Evolutionary conservation across 1,284 basidiomycete genomes (phyloP).

Genomic region (Rhodotorula sp.): DNA sequence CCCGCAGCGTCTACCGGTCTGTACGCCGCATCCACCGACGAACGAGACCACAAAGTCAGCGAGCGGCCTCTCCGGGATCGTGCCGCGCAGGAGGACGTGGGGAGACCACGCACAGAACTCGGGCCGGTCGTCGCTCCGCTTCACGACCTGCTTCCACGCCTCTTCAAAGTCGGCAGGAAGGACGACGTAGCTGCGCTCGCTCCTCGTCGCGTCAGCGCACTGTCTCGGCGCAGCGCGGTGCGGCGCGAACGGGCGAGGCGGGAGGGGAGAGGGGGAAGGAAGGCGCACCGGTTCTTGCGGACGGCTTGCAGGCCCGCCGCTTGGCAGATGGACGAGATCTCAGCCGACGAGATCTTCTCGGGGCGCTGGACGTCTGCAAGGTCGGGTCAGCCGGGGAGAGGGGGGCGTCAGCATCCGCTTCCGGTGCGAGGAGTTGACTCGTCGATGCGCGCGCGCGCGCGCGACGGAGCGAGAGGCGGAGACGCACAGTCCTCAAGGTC

Average conservation of each 20-base stretch:
- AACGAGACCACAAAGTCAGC: neutral
- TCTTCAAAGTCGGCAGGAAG: conserved; percentile 97
- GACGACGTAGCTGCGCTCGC: conserved; percentile 75
- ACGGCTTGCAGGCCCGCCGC: conserved; percentile 94
- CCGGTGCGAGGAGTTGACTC: too few relatives aligned
- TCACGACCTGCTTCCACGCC: conserved; percentile 93
- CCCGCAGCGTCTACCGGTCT: neutral
- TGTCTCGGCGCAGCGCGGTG: neutral
- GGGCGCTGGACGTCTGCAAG: conserved; percentile 87
- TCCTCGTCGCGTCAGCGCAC: too few relatives aligned
- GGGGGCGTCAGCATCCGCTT: too few relatives aligned
- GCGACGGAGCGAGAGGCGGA: neutral
- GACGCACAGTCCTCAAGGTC: conserved; percentile 94
- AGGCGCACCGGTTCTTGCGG: conserved; percentile 42
- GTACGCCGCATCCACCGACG: too few relatives aligned
- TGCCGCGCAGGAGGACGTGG: too few relatives aligned
- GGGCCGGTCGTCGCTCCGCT: conserved; percentile 87
- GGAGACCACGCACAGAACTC: conserved; percentile 77
- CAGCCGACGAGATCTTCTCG: conserved; percentile 91
- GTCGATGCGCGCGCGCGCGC: too few relatives aligned
- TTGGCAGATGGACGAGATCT: conserved; percentile 94
- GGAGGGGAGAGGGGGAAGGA: too few relatives aligned
- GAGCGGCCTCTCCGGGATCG: neutral
- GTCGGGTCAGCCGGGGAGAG: neutral
- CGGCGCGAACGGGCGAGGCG: neutral